phyloP scores from a whole-genome alignment of 306 rosid species.

The Cicer arietinum region DNA sequence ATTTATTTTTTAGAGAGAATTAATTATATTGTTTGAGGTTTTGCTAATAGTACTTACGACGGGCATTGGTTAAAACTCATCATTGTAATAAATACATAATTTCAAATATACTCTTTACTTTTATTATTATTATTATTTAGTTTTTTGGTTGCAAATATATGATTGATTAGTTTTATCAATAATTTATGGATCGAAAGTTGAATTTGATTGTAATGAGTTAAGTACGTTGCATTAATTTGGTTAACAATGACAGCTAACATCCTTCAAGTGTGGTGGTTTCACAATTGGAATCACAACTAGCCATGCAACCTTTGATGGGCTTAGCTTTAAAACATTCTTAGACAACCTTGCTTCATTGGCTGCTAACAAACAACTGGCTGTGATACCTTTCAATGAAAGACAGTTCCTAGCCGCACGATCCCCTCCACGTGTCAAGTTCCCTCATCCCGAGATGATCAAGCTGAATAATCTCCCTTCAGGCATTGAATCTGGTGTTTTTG shows the following conservation, averaged over 20 bases:
- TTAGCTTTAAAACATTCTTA: constrained; percentile 67
- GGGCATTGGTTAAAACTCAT: too few relatives aligned
- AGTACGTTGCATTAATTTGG: neutral
- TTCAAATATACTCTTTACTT: too few relatives aligned
- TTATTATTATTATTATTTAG: too few relatives aligned
- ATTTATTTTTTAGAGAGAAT: too few relatives aligned
- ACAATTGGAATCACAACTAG: constrained; percentile 64
- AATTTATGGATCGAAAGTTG: too few relatives aligned
- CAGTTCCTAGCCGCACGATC: constrained; percentile 73
- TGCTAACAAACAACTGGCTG: constrained; percentile 54
- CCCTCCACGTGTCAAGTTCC: constrained; percentile 67
- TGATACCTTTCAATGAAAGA: constrained; percentile 61
- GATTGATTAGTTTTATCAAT: too few relatives aligned
- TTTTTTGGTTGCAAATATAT: too few relatives aligned
- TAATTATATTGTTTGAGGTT: too few relatives aligned
- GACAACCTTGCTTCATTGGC: constrained; percentile 72
- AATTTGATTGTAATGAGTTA: neutral
- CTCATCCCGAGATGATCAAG: constrained; percentile 69
- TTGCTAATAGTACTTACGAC: too few relatives aligned
- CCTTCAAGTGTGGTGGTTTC: constrained; percentile 77
- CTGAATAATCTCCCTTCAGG: constrained; percentile 26
- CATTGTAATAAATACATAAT: too few relatives aligned
- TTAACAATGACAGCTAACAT: constrained; percentile 46
- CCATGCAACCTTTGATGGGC: constrained; percentile 67
- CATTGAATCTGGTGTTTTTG: constrained; percentile 51